Base-by-base conservation (phyloP, 2,329 filamentous ascomycete genomes). In the Fusarium sp. region DNA sequence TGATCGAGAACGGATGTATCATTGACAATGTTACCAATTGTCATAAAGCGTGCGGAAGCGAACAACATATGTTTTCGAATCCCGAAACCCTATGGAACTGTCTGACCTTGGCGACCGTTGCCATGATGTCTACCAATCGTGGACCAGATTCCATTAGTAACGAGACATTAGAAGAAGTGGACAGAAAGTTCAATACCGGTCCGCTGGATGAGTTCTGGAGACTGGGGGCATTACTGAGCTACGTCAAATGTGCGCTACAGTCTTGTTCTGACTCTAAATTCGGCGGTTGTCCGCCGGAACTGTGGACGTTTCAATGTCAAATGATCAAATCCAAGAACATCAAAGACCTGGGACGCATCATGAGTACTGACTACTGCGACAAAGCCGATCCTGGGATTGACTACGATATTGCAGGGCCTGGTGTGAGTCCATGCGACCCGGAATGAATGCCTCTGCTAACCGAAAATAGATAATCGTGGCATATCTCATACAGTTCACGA, bases 41-140 rank as follows among this genome's bases (percentile, higher is more conserved):
- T 4, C 8, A 5, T 5, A 18, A 15, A 3, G 58, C 64, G 0
- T 68, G 56, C 7, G 24, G n/a, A 12, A n/a, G n/a, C 6, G 34
- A 3, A 6, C 5, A 22, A 1, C 3, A 18, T 6, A 50, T 74
- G 62, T 74, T 74, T n/a, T 28, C 32, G 0, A 64, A 30, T 4
- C 32, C 71, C 6, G 58, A 62, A 6, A 74, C 65, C 5, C 14
- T 74, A 7, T 71, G 56, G 70, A 74, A 74, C 47, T 74, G 72
- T 1, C 39, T 74, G 0, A 45, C 72, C 0, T 12, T 74, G 2
- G 66, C 72, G 2, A 68, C 67, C 0, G 70, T 74, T 1, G 24
- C 70, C 3, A 47, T 61, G 24, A 51, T 52, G 34, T 18, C 48
- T 8, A 59, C 44, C 4, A 51, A 41, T 0, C 17, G 30, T 1